A percentile compares a stretch with the other conserved stretches of the same genome.
Evolutionary conservation across 2,329 filamentous ascomycete genomes (phyloP).

Genomic region (Alternaria arborescens): DNA sequence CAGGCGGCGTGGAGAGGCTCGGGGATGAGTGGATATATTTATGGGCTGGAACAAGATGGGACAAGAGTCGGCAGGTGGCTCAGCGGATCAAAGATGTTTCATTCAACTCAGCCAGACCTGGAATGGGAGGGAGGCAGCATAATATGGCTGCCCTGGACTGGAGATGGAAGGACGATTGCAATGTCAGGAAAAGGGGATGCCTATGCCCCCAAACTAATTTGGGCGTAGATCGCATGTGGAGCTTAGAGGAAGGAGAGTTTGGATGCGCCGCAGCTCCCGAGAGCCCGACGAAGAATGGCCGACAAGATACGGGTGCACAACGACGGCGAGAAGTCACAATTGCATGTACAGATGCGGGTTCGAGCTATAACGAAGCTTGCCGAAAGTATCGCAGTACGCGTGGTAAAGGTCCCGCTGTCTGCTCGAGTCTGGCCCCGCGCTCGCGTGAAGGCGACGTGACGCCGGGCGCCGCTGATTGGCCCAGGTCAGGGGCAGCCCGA

Average conservation of each 20-base stretch:
- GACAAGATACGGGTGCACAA: background rate
- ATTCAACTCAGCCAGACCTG: slow-evolving; percentile 25
- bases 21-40: slow-evolving; percentile 19
- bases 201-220: slow-evolving; percentile 23
- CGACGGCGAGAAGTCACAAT: background rate
- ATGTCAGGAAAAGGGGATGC: slow-evolving; percentile 42
- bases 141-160: slow-evolving; percentile 35
- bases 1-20: slow-evolving; percentile 14
- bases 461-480: slow-evolving; percentile 18
- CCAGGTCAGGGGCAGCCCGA: slow-evolving; percentile 1
- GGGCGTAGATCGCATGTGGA: slow-evolving; percentile 29
- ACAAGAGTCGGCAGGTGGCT: slow-evolving; percentile 21
- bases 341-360: background rate
- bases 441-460: slow-evolving; percentile 4
- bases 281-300: slow-evolving; percentile 13
- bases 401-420: slow-evolving; percentile 3
- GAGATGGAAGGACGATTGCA: slow-evolving; percentile 23
- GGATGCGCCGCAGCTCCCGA: slow-evolving; percentile 17
- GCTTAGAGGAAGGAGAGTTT: slow-evolving; percentile 11
- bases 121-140: slow-evolving; percentile 33
- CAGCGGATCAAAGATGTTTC: slow-evolving; percentile 37
- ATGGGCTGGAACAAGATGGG: slow-evolving; percentile 16
- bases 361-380: background rate
- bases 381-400: background rate
- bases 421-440: slow-evolving; percentile 12